Conservation (phyloP, 2,329 filamentous ascomycete species). For the Diaporthe nobilis region DNA sequence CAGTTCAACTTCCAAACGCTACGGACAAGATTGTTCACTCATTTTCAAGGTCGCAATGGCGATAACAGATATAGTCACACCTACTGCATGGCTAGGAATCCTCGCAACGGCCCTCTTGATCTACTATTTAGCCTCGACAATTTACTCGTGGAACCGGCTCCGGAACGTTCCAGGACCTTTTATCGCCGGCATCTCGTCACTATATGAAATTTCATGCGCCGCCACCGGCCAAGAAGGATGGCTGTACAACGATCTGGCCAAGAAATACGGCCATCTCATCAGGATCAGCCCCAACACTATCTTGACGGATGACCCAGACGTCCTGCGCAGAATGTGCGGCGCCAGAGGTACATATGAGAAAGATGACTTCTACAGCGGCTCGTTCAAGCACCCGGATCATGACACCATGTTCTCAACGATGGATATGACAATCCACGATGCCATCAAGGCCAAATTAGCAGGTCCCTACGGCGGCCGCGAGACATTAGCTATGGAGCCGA, state of each 20-base stretch:
- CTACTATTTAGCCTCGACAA: constrained; percentile 1
- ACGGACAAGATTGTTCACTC: not conserved
- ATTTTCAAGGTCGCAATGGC: not conserved
- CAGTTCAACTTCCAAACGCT: not conserved
- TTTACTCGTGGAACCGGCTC: constrained; percentile 42
- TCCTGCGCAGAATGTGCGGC: constrained; percentile 49
- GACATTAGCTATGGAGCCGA: constrained; percentile 45
- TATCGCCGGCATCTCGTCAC: constrained; percentile 51
- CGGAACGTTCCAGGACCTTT: constrained; percentile 48
- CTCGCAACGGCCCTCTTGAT: not conserved
- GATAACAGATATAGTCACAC: not conserved
- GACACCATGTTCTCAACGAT: constrained; percentile 37
- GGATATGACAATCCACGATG: constrained; percentile 48
- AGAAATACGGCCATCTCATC: constrained; percentile 48
- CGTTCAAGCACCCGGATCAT: constrained; percentile 12
- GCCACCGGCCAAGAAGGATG: constrained; percentile 46
- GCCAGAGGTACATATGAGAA: constrained; percentile 50
- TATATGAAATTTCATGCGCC: constrained; percentile 48
- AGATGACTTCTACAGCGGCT: constrained; percentile 9
- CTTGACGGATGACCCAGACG: constrained; percentile 51
- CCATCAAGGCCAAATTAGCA: constrained; percentile 46
- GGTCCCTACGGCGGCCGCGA: constrained; percentile 48
- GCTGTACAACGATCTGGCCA: constrained; percentile 44
- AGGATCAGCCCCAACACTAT: constrained; percentile 55
- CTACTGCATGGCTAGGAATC: not conserved